Evolutionary conservation across 108 stramenopile species (phyloP), one percentile per base, ranked within the genome.

Genomic region (Cyclostephanos invisitatus): DNA sequence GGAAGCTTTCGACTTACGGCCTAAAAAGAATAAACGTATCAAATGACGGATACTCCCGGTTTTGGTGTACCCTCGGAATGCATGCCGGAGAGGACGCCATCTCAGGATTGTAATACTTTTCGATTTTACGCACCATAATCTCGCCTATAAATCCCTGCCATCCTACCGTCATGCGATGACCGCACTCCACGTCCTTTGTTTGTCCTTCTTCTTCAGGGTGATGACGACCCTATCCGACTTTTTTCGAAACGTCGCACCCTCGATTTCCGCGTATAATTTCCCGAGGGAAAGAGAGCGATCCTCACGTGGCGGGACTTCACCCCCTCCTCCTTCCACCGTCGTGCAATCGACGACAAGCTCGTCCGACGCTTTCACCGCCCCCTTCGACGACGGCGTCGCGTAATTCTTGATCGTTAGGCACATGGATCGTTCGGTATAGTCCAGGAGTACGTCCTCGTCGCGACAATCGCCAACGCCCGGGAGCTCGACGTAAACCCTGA

Each of bases 401-500:
- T 86, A 89, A 60, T 90, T 81, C 62, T 81, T 78, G 36, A 94
- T 68, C 7, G 76, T 72, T 15, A 94, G 80, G 58, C 78, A 83
- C 48, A 94, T 67, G 0, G 87, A 86, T 14, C 22, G 48, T 51
- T 83, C 79, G 7, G 86, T 81, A 50, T 40, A 89, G 8, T 91
- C 89, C 54, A 94, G 62, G 2, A 65, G 38, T 37, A 91, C 68
- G 58, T 90, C 84, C 9, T 72, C 72, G 8, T 65, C 74, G 12
- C 37, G 40, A 55, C 85, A 89, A 40, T 89, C 77, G 5, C 88
- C 89, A 2, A 91, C 78, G 12, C 82, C 86, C 15, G 87, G 78
- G 47, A 94, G 25, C 21, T 85, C 75, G 40, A 94, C 82, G 71
- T 91, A 94, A 7, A 94, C 68, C 48, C 88, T 89, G n/a, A 94